Evolutionary conservation across 2,329 filamentous ascomycete genomes (phyloP), one percentile per base, ranked within the genome.

Genomic region (Stachybotrys chartarum): DNA sequence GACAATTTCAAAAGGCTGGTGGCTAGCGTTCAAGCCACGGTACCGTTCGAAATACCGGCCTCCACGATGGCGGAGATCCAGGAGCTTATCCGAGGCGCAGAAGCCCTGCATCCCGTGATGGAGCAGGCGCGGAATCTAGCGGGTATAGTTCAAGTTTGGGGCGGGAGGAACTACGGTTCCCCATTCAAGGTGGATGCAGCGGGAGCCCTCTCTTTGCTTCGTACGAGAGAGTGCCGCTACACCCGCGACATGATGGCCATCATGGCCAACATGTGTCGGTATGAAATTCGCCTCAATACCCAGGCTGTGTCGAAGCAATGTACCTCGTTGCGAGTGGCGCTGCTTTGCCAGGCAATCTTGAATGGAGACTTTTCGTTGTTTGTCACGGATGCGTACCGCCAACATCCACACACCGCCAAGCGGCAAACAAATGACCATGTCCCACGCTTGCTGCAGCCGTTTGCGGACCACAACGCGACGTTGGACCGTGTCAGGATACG

Each of bases 291-390:
- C 11, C 50, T 55, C 17, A 32, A 55, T 18, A 42, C 49, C 1
- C 17, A 47, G 4, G 30, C 42, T 30, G 44, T 49, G 3, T 42
- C 17, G 14, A 39, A 30, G 7, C 49, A 55, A 7, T 55, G 53
- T 44, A 49, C 30, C 4, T 55, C 54, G 6, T 50, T 55, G n/a
- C 54, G 54, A 4, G 42, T 52, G 1, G 54, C 49, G 3, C 12
- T 52, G 8, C 30, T 55, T n/a, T n/a, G 39, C 14, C 24, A 51
- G 30, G 54, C 54, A 17, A 24, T 55, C 12, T 11, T 55, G 3
- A 55, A 55, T 30, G 50, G 50, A 12, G 54, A 55, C 16, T 52
- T 39, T 30, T 55, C 54, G 16, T 49, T 55, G 24, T 24, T 55
- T 5, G 54, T 52, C 1, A 49, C 54, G 7, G 54, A 55, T 17